Conservation (phyloP, 768 basidiomycete species). For the Psilocybe cubensis region DNA sequence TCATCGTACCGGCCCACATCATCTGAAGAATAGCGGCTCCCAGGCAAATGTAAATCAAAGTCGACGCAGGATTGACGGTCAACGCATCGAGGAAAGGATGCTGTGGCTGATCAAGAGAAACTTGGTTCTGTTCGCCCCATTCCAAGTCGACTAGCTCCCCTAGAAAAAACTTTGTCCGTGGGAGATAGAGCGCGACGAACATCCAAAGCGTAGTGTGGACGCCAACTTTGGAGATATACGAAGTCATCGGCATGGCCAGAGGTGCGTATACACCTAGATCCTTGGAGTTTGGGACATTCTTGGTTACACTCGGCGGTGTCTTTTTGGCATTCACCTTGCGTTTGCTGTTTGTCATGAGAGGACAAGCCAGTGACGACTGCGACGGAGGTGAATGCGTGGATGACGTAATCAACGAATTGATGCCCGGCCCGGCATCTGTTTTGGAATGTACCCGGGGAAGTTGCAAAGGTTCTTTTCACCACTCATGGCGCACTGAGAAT, state of each 20-base stretch:
- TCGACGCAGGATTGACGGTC: slow-evolving; percentile 61
- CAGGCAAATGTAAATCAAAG: slow-evolving; percentile 57
- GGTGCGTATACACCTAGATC: slow-evolving; percentile 17
- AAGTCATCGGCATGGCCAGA: slow-evolving; percentile 43
- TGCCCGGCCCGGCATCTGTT: background rate
- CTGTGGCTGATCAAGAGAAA: slow-evolving; percentile 67
- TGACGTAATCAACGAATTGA: slow-evolving; percentile 4
- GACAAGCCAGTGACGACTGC: background rate
- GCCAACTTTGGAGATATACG: slow-evolving; percentile 68
- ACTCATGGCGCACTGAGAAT: no score
- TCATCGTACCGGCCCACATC: slow-evolving; percentile 77
- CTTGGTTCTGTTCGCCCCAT: slow-evolving; percentile 33
- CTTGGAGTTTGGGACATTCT: background rate
- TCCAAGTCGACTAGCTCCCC: slow-evolving; percentile 36
- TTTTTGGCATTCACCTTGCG: slow-evolving; percentile 14
- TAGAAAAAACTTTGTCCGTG: slow-evolving; percentile 52
- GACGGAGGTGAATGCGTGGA: background rate
- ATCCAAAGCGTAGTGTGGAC: slow-evolving; percentile 68
- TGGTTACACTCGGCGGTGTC: slow-evolving; percentile 5
- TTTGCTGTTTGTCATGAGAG: slow-evolving; percentile 18
- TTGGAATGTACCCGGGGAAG: background rate
- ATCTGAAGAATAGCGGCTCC: slow-evolving; percentile 59
- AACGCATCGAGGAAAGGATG: slow-evolving; percentile 69
- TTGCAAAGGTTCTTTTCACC: background rate
- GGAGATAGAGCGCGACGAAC: slow-evolving; percentile 73